phyloP scores from a whole-genome alignment of 306 rosid species.

The Cucumis sativus region DNA sequence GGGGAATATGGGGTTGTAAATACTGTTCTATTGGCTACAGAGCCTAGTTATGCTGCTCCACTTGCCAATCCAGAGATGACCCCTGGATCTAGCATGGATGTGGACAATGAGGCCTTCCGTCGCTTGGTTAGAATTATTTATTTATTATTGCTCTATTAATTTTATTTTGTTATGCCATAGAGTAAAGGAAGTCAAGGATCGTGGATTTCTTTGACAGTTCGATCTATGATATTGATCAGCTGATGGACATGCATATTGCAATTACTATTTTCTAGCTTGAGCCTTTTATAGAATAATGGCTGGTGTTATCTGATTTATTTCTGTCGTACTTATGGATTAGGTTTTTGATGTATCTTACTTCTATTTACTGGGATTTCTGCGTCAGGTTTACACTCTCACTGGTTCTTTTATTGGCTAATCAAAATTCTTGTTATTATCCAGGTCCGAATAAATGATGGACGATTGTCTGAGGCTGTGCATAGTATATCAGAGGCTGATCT shows the following conservation, averaged over 20 bases:
- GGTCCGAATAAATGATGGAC: slow-evolving; percentile 62
- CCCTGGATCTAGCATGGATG: slow-evolving; percentile 85
- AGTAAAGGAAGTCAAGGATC: not conserved
- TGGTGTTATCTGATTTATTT: not conserved
- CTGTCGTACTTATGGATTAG: not conserved
- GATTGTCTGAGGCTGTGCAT: slow-evolving; percentile 42
- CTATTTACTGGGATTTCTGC: not conserved
- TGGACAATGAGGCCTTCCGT: slow-evolving; percentile 66
- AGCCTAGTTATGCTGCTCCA: slow-evolving; percentile 43
- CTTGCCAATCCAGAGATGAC: slow-evolving; percentile 34
- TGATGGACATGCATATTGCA: not conserved
- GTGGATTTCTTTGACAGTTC: not conserved
- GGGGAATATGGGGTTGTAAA: slow-evolving; percentile 82
- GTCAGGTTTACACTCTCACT: not conserved
- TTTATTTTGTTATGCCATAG: not conserved
- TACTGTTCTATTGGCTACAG: slow-evolving; percentile 58
- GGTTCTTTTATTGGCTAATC: slow-evolving; percentile 6
- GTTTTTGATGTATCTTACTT: not conserved
- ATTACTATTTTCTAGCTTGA: not conserved
- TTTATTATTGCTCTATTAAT: not conserved
- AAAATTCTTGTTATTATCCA: slow-evolving; percentile 22
- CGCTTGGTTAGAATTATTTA: slow-evolving; percentile 49
- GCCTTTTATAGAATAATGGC: not conserved
- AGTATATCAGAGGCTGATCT: slow-evolving; percentile 69
- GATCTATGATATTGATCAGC: not conserved